Evolutionary conservation across 2,329 filamentous ascomycete species (phyloP), one percentile per base, ranked within the genome.

Genomic region (Talaromyces islandicus): DNA sequence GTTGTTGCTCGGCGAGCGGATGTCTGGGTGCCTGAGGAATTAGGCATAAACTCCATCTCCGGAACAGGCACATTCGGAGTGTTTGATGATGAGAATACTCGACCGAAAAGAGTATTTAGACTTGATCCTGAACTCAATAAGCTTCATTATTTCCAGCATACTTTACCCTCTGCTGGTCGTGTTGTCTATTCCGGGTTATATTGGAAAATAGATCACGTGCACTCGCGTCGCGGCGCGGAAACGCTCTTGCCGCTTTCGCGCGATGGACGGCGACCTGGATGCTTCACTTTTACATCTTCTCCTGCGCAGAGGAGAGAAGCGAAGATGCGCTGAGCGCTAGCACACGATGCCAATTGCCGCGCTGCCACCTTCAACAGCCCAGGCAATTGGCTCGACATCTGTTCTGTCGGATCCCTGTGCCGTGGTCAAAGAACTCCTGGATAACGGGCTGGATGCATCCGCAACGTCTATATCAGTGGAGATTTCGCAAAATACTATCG

Each of bases 401-500:
- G 80, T 81, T 24, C 76, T 88, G 55, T 78, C 80, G 10, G 81
- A 86, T 65, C 75, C 84, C 7, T 79, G 76, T 61, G 83, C 83
- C 2, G 77, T 85, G 10, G 80, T 86, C 59, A 88, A 88, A 69
- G 86, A 89, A 68, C 80, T 89, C 43, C 71, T 89, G 43, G 86
- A 89, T 62, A 89, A 89, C 69, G 80, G 85, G n/a, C 76, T 89
- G 11, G 86, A 89, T 72, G 85, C 85, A 5, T 76, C 78, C 52
- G 83, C 86, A 1, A 81, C 82, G 2, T 80, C 80, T 1, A 74
- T 89, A 41, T 75, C 78, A 10, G 71, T 89, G 38, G 85, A 88
- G 62, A 79, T 88, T 7, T 79, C 82, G 12, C 67, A 74, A 53
- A 86, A 88, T 64, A 81, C 83, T 0, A 70, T 88, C 56, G 85